Conservation (phyloP, 352 stramenopile species). For the Globisporangium carolinianum region DNA sequence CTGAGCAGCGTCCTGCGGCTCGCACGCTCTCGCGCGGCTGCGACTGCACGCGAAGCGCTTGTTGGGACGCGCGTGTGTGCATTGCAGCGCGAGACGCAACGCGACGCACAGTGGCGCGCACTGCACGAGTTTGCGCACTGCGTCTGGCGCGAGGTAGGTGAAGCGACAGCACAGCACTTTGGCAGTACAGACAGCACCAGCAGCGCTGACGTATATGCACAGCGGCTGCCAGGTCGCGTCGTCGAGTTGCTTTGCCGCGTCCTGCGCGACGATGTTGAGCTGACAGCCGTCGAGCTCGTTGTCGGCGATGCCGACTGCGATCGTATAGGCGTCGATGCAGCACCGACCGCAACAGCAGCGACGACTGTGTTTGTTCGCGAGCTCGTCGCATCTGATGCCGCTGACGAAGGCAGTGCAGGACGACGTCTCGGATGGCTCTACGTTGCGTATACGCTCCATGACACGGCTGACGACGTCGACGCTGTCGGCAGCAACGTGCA, state of each 20-base stretch:
- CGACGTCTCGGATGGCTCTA: neutral
- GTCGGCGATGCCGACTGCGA: neutral
- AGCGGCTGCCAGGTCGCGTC: too few species aligned
- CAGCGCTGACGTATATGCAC: too few species aligned
- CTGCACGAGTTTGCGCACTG: neutral
- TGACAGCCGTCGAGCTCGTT: conserved; percentile 3
- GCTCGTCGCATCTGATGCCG: neutral
- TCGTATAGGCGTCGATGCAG: too few species aligned
- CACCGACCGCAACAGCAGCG: neutral
- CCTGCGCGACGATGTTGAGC: neutral
- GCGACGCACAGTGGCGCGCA: neutral
- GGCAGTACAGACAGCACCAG: too few species aligned
- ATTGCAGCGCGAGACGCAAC: neutral
- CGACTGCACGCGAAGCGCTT: neutral
- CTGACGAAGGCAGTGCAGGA: too few species aligned
- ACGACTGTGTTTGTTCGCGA: neutral
- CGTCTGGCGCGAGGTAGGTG: neutral
- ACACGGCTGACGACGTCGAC: neutral
- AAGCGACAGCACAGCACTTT: neutral
- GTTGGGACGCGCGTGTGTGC: neutral
- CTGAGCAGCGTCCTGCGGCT: conserved; percentile 1
- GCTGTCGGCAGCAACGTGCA: neutral
- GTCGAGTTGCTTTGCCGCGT: neutral
- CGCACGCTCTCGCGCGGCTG: neutral
- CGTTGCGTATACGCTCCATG: neutral